Conservation (phyloP, 2,329 filamentous ascomycete species). For the Beauveria varroae region DNA sequence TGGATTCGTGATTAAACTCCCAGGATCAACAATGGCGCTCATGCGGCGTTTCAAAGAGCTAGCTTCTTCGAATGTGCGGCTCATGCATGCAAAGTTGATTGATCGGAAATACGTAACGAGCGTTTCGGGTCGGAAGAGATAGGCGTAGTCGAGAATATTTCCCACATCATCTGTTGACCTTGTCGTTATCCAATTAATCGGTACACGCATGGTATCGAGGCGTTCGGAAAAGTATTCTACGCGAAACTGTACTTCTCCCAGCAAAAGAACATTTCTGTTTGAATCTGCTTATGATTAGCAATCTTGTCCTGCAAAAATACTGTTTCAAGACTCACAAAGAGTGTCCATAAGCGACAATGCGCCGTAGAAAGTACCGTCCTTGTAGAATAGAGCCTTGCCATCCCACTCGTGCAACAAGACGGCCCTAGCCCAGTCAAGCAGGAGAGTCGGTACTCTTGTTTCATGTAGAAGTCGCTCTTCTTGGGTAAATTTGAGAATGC, state of each 20-base stretch:
- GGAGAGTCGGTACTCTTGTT: slow-evolving; percentile 46
- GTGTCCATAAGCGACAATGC: slow-evolving; percentile 66
- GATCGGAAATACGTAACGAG: slow-evolving; percentile 80
- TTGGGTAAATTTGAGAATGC: slow-evolving; percentile 41
- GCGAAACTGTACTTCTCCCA: slow-evolving; percentile 63
- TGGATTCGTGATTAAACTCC: slow-evolving; percentile 46
- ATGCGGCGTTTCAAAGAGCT: slow-evolving; percentile 50
- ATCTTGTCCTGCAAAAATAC: neutral
- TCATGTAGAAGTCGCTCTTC: slow-evolving; percentile 49
- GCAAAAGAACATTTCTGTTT: slow-evolving; percentile 53
- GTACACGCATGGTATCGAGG: slow-evolving; percentile 67
- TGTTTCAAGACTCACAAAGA: slow-evolving; percentile 51
- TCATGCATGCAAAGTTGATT: slow-evolving; percentile 84
- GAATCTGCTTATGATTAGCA: slow-evolving; percentile 40
- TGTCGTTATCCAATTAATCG: slow-evolving; percentile 61
- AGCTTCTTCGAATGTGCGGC: slow-evolving; percentile 65
- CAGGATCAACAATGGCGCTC: slow-evolving; percentile 45
- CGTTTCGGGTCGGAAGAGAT: slow-evolving; percentile 65
- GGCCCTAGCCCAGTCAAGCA: slow-evolving; percentile 66
- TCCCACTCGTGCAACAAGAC: slow-evolving; percentile 77
- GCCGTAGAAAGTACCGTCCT: slow-evolving; percentile 65
- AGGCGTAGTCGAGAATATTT: slow-evolving; percentile 75
- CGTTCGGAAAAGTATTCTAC: slow-evolving; percentile 70
- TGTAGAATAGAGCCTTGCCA: slow-evolving; percentile 61
- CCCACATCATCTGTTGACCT: slow-evolving; percentile 52